phyloP scores from a whole-genome alignment of 495 filamentous ascomycete species.

The Friedmanniomyces simplex region DNA sequence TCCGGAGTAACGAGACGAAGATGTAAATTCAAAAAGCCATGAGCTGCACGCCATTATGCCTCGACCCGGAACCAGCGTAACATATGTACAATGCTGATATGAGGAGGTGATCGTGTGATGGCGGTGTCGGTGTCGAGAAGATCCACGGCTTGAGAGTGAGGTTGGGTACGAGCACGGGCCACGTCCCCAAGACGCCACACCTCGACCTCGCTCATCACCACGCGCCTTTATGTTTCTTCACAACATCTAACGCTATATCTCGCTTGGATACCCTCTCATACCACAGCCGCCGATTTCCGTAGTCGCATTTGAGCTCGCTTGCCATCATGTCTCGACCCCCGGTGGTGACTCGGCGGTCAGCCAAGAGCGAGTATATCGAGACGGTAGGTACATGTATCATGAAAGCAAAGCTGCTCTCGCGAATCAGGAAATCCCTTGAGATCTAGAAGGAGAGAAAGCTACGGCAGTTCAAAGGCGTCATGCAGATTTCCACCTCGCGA shows the following conservation, averaged over 20 bases:
- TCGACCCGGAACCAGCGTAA: neutral
- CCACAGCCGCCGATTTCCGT: neutral
- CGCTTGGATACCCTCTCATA: too few relatives aligned
- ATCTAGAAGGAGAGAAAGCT: too few relatives aligned
- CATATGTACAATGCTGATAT: neutral
- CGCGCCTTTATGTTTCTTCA: too few relatives aligned
- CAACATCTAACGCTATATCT: too few relatives aligned
- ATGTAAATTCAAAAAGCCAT: neutral
- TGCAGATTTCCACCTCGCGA: too few relatives aligned
- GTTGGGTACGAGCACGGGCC: neutral
- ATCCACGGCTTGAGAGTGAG: neutral
- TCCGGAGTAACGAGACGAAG: neutral
- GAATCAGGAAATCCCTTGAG: neutral
- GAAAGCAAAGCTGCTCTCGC: neutral
- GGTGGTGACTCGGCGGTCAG: conserved; percentile 41
- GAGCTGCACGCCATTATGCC: neutral
- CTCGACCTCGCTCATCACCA: neutral
- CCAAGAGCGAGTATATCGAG: conserved; percentile 88
- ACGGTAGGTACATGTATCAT: conserved; percentile 47
- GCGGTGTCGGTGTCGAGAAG: neutral
- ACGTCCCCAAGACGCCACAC: neutral
- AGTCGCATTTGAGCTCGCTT: neutral
- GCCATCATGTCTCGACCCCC: conserved; percentile 24
- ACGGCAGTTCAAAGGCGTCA: too few relatives aligned
- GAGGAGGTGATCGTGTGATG: too few relatives aligned